Evolutionary conservation across 345 rosid genomes (phyloP), one percentile per base, ranked within the genome.

Genomic region (Hypericum perforatum): DNA sequence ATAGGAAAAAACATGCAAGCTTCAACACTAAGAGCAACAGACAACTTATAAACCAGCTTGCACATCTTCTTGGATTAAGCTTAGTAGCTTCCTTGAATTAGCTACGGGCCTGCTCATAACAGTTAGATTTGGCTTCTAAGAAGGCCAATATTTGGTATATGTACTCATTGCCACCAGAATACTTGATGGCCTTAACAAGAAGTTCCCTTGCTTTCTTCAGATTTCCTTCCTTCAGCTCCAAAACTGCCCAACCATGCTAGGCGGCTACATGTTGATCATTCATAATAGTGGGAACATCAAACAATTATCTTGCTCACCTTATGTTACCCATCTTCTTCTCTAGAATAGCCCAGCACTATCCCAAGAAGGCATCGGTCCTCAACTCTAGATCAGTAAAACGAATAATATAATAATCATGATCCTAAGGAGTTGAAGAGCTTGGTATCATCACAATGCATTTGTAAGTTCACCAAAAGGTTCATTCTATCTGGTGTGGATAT

Each of bases 171-270:
- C 94, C 79, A 14, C 96, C 89, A n/a, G 90, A 80, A 58, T 76
- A 76, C 58, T 78, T 88, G 50, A 92, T 86, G 41, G 90, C 98
- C 69, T 85, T 88, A 39, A 83, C 84, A 40, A 92, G 96, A 38
- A 92, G 67, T 40, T 92, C 82, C 67, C 98, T 85, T 2, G 96
- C 98, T 72, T 88, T 92, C 74, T 78, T 92, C 53, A 88, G 65
- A 67, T 85, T 92, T 43, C 94, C 95, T 63, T 81, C 90, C 63
- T 88, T 83, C 39, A 88, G 77, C 85, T 92, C 98, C 52, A 92
- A 69, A 67, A 88, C 82, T 42, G 96, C 96, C 98, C 95, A 92
- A 52, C 96, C 98, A 66, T 92, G 98, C 98, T 96, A 92, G 7
- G 94, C 94, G 67, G 95, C 96, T 41, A 80, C 56, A 60, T 92